Evolutionary conservation across 1,284 basidiomycete genomes (phyloP), one percentile per base, ranked within the genome.

Genomic region (Leccinum insigne): DNA sequence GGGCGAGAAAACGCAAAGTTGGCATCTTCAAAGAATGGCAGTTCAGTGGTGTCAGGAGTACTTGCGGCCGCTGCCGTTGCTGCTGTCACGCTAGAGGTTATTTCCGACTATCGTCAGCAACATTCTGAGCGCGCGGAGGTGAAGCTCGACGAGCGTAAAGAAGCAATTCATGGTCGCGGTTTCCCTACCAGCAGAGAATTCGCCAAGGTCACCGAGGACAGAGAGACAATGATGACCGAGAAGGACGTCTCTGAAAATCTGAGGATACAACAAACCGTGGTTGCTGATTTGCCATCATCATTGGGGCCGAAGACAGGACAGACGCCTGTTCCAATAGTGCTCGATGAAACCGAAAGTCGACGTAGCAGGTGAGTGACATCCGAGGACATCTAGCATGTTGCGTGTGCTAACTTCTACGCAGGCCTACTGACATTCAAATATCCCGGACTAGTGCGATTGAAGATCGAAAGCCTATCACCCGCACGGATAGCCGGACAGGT

Each of bases 61-160:
- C 63, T 76, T 2, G 64, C 70, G 9, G 11, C 63, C 4, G 70
- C 66, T 0, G 62, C 38, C 3, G n/a, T 72, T 29, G 66, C 65
- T 1, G 64, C 72, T 4, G 35, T 58, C n/a, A 68, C 62, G 0
- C 47, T 60, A 1, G 72, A 73, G 49, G 64, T 67, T 14, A 49
- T 40, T n/a, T 1, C 66, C 8, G 66, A 67, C 13, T 54, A 54
- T 29, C 61, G 61, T 8, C 49, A 72, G 58, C 47, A 67, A 42
- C 47, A 14, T 52, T 32, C 52, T 2, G 42, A 67, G 13, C 58
- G 14, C 11, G 16, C 18, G 3, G 32, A 42, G 10, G 62, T 44
- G 13, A 63, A 62, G 60, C n/a, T 2, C n/a, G 65, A 63, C 3
- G 60, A 60, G 9, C n/a, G 26, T 10, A 40, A 23, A 40, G 26